Conservation (phyloP, 805 yeast species). For the Wickerhamomyces canadensis region DNA sequence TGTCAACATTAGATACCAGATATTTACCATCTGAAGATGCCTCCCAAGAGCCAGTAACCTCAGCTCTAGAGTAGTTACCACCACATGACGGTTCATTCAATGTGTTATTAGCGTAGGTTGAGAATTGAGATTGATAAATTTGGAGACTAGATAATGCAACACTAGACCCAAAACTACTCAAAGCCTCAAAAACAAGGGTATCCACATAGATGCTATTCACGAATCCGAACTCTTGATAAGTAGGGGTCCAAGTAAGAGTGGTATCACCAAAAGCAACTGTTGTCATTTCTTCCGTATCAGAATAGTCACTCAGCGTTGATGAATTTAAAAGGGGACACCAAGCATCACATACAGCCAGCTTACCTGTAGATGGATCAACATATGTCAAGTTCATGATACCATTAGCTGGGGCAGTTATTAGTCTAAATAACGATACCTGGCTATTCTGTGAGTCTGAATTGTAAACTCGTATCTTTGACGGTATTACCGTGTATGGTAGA, state of each 20-base stretch:
- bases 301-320: conserved; percentile 25
- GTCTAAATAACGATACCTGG: conserved; percentile 57
- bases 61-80: conserved; percentile 23
- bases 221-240: conserved; percentile 80
- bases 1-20: conserved; percentile 27
- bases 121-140: conserved; percentile 48
- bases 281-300: conserved; percentile 4
- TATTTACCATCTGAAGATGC: conserved; percentile 28
- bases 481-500: conserved; percentile 50
- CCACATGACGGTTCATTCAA: conserved; percentile 65
- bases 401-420: conserved; percentile 70
- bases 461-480: conserved; percentile 70
- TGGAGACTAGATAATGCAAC: conserved; percentile 73
- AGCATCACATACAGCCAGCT: conserved; percentile 69
- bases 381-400: conserved; percentile 92
- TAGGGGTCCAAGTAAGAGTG: conserved; percentile 30
- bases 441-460: conserved; percentile 44
- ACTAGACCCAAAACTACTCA: conserved; percentile 61
- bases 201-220: conserved; percentile 59
- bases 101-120: conserved; percentile 69
- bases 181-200: conserved; percentile 55
- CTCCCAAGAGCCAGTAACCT: conserved; percentile 25
- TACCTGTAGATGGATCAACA: conserved; percentile 64
- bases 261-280: conserved; percentile 26
- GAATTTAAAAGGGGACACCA: conserved; percentile 69